phyloP scores from a whole-genome alignment of 768 basidiomycete genomes.

The Hericium rajendrae region DNA sequence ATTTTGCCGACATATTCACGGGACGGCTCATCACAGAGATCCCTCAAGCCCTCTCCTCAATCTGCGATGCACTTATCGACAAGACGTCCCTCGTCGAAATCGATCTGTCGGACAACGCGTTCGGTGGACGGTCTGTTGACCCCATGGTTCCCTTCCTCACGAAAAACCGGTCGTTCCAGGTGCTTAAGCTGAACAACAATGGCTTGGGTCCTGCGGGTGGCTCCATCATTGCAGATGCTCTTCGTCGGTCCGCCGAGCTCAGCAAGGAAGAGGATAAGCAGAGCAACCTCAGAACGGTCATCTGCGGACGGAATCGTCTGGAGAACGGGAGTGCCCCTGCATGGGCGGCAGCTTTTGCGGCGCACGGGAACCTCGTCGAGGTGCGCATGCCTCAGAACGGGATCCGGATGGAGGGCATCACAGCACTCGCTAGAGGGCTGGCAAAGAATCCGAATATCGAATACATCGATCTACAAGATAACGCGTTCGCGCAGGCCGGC shows the following conservation, averaged over 20 bases:
- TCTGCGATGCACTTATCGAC: constrained; percentile 79
- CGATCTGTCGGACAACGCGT: constrained; percentile 92
- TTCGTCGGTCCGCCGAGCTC: not conserved
- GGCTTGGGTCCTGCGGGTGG: constrained; percentile 91
- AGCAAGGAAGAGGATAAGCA: constrained; percentile 52
- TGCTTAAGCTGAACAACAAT: constrained; percentile 92
- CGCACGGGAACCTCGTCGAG: constrained; percentile 71
- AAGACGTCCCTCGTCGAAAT: constrained; percentile 79
- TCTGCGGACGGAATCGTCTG: constrained; percentile 94
- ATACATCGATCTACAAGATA: constrained; percentile 88
- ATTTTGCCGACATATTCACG: constrained; percentile 97
- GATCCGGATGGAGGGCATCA: constrained; percentile 87
- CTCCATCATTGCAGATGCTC: constrained; percentile 14
- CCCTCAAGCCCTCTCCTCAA: constrained; percentile 75
- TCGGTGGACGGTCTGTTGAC: constrained; percentile 90
- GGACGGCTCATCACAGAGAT: constrained; percentile 94
- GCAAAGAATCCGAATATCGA: constrained; percentile 54
- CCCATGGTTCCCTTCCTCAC: constrained; percentile 88
- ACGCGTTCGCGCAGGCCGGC: constrained; percentile 59
- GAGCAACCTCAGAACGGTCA: constrained; percentile 68
- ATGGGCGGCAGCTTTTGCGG: constrained; percentile 86
- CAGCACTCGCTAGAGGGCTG: constrained; percentile 67
- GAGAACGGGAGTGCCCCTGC: constrained; percentile 78
- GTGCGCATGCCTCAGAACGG: constrained; percentile 98
- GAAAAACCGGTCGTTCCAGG: constrained; percentile 69